Base-by-base conservation (phyloP, 257 asterid genomes). In the Solanum medicagineum region DNA sequence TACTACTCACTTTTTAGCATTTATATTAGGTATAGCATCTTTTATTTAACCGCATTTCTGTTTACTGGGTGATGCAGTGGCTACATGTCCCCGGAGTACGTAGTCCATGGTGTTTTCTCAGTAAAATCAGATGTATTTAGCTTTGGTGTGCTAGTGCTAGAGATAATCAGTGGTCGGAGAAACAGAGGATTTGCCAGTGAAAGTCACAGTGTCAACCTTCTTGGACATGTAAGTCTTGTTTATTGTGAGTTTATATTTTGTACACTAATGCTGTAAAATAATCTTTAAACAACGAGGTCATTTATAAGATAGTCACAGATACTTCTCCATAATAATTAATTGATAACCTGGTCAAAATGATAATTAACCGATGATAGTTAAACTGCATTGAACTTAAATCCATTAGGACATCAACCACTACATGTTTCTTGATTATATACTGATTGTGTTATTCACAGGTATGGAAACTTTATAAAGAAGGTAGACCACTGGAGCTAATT, bases 21-120 rank as follows among this genome's bases (percentile, higher is more conserved):
- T 82, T 47, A 22, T 47, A 51, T 24, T 44, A 51, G n/a, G 51
- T 42, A 60, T 42, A 3, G 2, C 3, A 10, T 15, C 55, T 42
- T 14, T 26, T 84, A 17, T 17, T 29, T 82, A 13, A 59, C 44
- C 20, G 14, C 62, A 82, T 10, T 19, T 82, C 60, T 82, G 16
- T 9, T 26, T 26, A 82, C n/a, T 59, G 0, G 36, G 44, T 60
- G 77, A 54, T 86, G 88, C 70, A 89, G 91, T 70, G 91, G 91
- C 24, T 89, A 89, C 16, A 89, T 89, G 91, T 75, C 91, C 56
- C 91, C 89, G 17, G 89, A 87, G 86, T 89, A 89, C 22, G 88
- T 87, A 6, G 75, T 85, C 32, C 87, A 89, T 71, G 89, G 91
- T 47, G 20, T 87, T n/a, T 89, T 89, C 12, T 89, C 91, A 4